Base-by-base conservation (phyloP, 805 yeast genomes). In the Kluyveromyces wickerhamii region DNA sequence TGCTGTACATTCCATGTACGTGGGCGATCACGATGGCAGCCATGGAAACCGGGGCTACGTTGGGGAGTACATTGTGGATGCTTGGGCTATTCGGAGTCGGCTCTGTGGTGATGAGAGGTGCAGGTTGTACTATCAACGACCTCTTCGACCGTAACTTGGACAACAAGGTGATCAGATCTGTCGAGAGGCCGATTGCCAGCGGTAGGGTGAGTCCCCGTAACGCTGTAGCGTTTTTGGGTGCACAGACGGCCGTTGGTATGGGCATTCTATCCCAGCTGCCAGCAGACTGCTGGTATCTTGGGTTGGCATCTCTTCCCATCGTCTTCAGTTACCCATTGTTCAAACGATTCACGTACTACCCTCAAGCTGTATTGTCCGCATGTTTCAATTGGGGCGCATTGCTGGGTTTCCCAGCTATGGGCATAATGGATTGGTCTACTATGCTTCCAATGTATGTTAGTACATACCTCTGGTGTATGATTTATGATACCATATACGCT, bases 21-120 rank as follows among this genome's bases (percentile, higher is more conserved):
- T 92, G 97, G 97, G 81, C 95, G 8, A 80, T 92, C 36, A 68
- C 89, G 0, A 80, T 88, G 78, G 96, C 96, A 1, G 89, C 94
- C 0, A 80, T 70, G 44, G 66, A 75, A 45, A 59, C 77, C 2
- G 60, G 76, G 2, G 95, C 96, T 0, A 79, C 95, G 0, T 35
- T 86, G 1, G 40, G 72, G 0, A 69, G 76, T 1, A 79, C 89
- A 0, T 39, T 69, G 0, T 71, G 69, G 50, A 84, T 79, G 51
- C 54, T 85, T 21, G 69, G 74, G 0, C 62, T 87, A 10, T 92
- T 87, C 54, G 77, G 89, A 4, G 65, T 80, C 4, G 99, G 99
- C 10, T 73, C 96, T 0, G 50, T 88, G 25, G 68, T 89, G 12
- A 92, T 94, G 95, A 72, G 99, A 57, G 96, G 97, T 18, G 96